phyloP scores from a whole-genome alignment of 2,329 filamentous ascomycete species.

The Ustulina deusta region DNA sequence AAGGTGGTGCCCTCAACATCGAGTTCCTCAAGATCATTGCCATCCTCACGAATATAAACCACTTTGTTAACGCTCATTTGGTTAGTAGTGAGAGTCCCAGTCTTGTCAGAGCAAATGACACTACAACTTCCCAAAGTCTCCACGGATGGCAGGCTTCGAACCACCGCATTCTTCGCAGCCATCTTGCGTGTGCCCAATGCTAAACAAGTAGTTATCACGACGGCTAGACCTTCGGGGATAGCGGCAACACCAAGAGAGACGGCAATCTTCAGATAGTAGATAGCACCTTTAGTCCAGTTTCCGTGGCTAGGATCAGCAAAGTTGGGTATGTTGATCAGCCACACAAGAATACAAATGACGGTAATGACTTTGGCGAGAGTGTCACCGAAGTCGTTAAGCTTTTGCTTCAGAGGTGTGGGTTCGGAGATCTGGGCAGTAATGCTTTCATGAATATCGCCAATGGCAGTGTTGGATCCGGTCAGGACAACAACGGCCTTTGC shows the following conservation, averaged over 20 bases:
- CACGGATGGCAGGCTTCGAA: constrained; percentile 94
- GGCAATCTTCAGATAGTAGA: constrained; percentile 99
- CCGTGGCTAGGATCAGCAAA: constrained; percentile 96
- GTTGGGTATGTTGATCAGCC: constrained; percentile 98
- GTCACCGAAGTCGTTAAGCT: constrained; percentile 98
- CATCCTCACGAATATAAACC: constrained; percentile 81
- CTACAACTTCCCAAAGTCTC: constrained; percentile 99
- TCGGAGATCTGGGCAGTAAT: constrained; percentile 98
- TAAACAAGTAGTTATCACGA: constrained; percentile 98
- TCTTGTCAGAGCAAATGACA: constrained; percentile 99
- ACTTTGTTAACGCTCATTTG: constrained; percentile 99
- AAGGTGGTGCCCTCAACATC: constrained; percentile 95
- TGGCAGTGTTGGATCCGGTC: constrained; percentile 90
- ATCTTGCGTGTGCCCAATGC: constrained; percentile 97
- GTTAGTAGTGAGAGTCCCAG: constrained; percentile 96
- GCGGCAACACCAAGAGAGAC: constrained; percentile 98
- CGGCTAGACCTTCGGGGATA: constrained; percentile 95
- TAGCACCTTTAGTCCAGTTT: constrained; percentile 94
- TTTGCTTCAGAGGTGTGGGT: constrained; percentile 97
- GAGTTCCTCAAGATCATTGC: constrained; percentile 82
- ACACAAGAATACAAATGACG: constrained; percentile 94
- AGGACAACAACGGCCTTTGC: constrained; percentile 91
- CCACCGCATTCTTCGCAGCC: constrained; percentile 98
- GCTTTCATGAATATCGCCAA: constrained; percentile 98
- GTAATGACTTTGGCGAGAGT: constrained; percentile 97